phyloP scores from a whole-genome alignment of 257 asterid genomes.

The Rhazya stricta region DNA sequence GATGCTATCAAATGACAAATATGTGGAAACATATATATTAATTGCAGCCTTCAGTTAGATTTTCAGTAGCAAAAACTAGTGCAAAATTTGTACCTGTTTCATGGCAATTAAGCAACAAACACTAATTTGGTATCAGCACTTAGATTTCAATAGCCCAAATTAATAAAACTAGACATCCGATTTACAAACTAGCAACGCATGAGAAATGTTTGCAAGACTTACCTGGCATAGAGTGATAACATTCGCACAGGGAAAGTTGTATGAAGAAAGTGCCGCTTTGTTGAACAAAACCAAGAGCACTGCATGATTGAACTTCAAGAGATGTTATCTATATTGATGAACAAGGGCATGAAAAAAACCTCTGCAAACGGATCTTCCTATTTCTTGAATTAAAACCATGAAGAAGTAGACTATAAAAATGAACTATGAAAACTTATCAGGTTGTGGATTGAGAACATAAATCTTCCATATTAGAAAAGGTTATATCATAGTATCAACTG shows the following conservation, averaged over 20 bases:
- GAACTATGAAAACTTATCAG: background rate
- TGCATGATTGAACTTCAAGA: slow-evolving; percentile 39
- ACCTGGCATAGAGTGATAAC: slow-evolving; percentile 97
- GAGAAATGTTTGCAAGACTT: slow-evolving; percentile 12
- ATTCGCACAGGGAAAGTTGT: slow-evolving; percentile 79
- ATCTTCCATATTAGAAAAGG: background rate
- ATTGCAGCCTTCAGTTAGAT: background rate
- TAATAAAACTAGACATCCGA: background rate
- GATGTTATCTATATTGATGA: slow-evolving; percentile 1
- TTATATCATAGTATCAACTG: background rate
- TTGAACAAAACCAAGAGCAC: slow-evolving; percentile 88
- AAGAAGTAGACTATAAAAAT: background rate
- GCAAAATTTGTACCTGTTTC: background rate
- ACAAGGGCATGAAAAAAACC: slow-evolving; percentile 9
- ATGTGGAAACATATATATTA: background rate
- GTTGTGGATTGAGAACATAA: background rate
- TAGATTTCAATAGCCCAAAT: background rate
- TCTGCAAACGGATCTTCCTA: background rate
- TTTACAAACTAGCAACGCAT: slow-evolving; percentile 2
- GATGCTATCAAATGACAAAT: background rate
- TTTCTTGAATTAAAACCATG: slow-evolving; percentile 3
- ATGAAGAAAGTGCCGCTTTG: slow-evolving; percentile 95
- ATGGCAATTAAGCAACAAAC: background rate
- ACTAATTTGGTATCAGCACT: background rate
- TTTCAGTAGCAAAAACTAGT: slow-evolving; percentile 2